These are phyloP conservation scores for Paraphoma chrysanthemicola DNA, from an alignment of 2,329 filamentous ascomycete species.

Conservation along the genomic window DNA sequence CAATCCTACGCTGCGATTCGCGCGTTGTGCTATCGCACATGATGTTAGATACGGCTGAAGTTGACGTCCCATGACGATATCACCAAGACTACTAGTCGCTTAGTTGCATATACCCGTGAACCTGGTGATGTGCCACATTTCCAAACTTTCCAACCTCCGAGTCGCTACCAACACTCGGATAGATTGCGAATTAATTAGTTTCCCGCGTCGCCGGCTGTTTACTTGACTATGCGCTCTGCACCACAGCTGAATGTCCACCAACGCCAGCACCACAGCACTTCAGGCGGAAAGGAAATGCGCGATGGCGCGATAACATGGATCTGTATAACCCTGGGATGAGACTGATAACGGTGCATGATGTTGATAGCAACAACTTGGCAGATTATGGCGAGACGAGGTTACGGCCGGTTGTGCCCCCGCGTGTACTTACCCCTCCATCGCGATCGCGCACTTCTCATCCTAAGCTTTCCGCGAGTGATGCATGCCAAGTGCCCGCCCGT, in stretches of 20 bases:
- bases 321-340: background rate
- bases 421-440: slow-evolving; percentile 18
- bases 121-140: slow-evolving; percentile 11
- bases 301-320: slow-evolving; percentile 5
- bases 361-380: slow-evolving; percentile 22
- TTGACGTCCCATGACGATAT: slow-evolving; percentile 13
- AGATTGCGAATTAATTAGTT: slow-evolving; percentile 12
- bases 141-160: background rate
- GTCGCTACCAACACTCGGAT: slow-evolving; percentile 10
- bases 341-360: slow-evolving; percentile 33
- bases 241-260: background rate
- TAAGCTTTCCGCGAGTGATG: slow-evolving; percentile 3
- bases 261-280: background rate
- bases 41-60: background rate
- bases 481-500: background rate
- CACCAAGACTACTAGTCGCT: slow-evolving; percentile 8
- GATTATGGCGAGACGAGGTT: slow-evolving; percentile 11
- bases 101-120: slow-evolving; percentile 13
- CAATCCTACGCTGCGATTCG: background rate
- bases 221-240: background rate
- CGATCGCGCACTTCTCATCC: background rate
- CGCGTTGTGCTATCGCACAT: background rate
- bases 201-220: slow-evolving; percentile 11
- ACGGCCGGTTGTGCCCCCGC: slow-evolving; percentile 13
- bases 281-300: background rate